A percentile compares a stretch with the other conserved stretches of the same genome.
These are phyloP conservation scores for Taphrina flavorubra DNA, from an alignment of 1,139 yeast genomes.

Conservation along the genomic window DNA sequence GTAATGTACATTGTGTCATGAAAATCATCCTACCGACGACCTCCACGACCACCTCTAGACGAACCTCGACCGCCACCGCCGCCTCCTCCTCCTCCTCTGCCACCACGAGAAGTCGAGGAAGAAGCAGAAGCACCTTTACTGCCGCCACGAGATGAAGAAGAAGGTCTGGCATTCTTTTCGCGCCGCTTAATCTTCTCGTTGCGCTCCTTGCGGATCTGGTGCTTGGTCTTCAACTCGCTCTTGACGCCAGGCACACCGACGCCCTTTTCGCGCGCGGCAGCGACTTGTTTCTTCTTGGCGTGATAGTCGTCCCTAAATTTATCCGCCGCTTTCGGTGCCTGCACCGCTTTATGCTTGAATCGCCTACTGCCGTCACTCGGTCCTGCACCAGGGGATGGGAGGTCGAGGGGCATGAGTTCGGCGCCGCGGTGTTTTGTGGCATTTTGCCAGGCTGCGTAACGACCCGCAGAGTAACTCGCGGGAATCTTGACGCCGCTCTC, in stretches of 20 bases:
- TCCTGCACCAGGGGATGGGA: no score
- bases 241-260: slow-evolving; percentile 51
- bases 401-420: slow-evolving; percentile 47
- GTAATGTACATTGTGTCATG: background rate
- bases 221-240: slow-evolving; percentile 70
- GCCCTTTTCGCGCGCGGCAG: slow-evolving; percentile 80
- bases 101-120: slow-evolving; percentile 6
- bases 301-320: slow-evolving; percentile 85
- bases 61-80: slow-evolving; percentile 13
- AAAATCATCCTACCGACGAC: slow-evolving; percentile 12
- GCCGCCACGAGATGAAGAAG: background rate
- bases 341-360: slow-evolving; percentile 64
- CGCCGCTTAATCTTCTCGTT: slow-evolving; percentile 69
- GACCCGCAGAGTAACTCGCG: slow-evolving; percentile 88
- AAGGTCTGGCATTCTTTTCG: slow-evolving; percentile 87
- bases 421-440: slow-evolving; percentile 52
- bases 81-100: slow-evolving; percentile 16
- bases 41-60: slow-evolving; percentile 14
- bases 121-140: background rate
- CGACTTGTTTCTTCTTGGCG: slow-evolving; percentile 80
- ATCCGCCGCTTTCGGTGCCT: slow-evolving; percentile 89
- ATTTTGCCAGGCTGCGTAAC: slow-evolving; percentile 59
- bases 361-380: slow-evolving; percentile 48
- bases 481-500: slow-evolving; percentile 95
- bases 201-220: slow-evolving; percentile 80